These are phyloP conservation scores for Coemansia sp. DNA, from an alignment of 192 early-diverging fungal genomes.

Conservation along the genomic window DNA sequence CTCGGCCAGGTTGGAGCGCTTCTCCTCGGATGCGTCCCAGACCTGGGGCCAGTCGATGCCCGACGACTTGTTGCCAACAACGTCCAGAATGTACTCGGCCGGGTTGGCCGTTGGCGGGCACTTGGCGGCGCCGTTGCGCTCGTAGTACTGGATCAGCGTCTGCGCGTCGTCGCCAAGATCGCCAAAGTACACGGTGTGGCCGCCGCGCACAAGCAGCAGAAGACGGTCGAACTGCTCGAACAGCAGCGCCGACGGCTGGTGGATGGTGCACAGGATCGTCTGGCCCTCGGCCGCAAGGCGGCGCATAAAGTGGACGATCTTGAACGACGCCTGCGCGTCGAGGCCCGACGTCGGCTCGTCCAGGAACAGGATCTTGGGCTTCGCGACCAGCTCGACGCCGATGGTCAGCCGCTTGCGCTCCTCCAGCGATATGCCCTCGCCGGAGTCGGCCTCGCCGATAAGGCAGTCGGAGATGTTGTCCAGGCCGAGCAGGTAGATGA, in stretches of 20 bases:
- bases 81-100: constrained; percentile 85
- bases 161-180: constrained; percentile 68
- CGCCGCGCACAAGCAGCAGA: constrained; percentile 76
- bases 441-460: constrained; percentile 69
- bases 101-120: constrained; percentile 71
- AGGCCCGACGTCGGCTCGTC: constrained; percentile 90
- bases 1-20: constrained; percentile 15
- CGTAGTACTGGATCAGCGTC: constrained; percentile 72
- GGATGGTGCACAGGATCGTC: constrained; percentile 80
- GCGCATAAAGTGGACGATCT: constrained; percentile 73
- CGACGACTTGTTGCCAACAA: constrained; percentile 65
- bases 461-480: constrained; percentile 69
- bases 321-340: constrained; percentile 74
- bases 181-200: constrained; percentile 79
- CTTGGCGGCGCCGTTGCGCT: constrained; percentile 65
- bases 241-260: constrained; percentile 81
- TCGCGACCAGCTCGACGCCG: constrained; percentile 78
- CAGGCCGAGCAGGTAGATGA: constrained; percentile 75
- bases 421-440: constrained; percentile 80
- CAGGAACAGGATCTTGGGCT: constrained; percentile 79
- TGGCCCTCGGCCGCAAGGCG: constrained; percentile 64
- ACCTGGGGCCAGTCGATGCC: constrained; percentile 55
- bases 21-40: constrained; percentile 55
- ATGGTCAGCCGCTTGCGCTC: constrained; percentile 88
- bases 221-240: constrained; percentile 87